Base-by-base conservation (phyloP, 352 stramenopile species). In the Elongisporangium prolatum region DNA sequence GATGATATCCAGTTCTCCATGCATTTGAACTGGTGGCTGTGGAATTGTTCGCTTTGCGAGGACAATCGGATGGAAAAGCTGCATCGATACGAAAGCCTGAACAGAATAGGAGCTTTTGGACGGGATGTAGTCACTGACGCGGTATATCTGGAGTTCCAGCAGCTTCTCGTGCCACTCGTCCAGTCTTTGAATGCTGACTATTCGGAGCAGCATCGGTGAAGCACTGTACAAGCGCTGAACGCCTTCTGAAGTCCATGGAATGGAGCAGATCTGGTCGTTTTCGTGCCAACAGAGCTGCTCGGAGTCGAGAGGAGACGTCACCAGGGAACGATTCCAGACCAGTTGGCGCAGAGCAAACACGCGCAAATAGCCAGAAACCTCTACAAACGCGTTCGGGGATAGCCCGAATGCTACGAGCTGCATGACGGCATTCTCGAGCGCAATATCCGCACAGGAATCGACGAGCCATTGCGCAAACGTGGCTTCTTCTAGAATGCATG, bases 381-480 rank as follows among this genome's bases (percentile, higher is more conserved):
- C 54, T 25, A 84, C 57, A 48, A 82, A 85, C 10, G 77, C 74
- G 21, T 87, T 85, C 24, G 77, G 72, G 2, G 75, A 70, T 22
- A 85, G 65, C 7, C 60, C 50, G 37, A 66, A 58, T 11, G 67
- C 66, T 4, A 87, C 67, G 20, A 71, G 74, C 24, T 73, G 77
- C 61, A 80, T 79, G 21, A 84, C 68, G 0, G 77, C 69, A 24
- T 72, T 80, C 60, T 85, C 77, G 10, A 85, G 61, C 6, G 77
- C 74, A 2, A 82, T 47, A 28, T 85, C 77, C 24, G 84, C 48
- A 9, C 63, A 69, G 0, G 66, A 78, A 20, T 85, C 71, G 2
- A 82, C 56, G 14, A 81, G 28, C n/a, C 65, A 72, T 63, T 87
- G 77, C 3, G 71, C 71, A 18, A 85, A 84, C 0, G 82, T 52